Percentiles rank a stretch among this genome's conserved stretches.
Evolutionary conservation across 108 stramenopile species (phyloP).

Genomic region (Nannochloropsis salina): DNA sequence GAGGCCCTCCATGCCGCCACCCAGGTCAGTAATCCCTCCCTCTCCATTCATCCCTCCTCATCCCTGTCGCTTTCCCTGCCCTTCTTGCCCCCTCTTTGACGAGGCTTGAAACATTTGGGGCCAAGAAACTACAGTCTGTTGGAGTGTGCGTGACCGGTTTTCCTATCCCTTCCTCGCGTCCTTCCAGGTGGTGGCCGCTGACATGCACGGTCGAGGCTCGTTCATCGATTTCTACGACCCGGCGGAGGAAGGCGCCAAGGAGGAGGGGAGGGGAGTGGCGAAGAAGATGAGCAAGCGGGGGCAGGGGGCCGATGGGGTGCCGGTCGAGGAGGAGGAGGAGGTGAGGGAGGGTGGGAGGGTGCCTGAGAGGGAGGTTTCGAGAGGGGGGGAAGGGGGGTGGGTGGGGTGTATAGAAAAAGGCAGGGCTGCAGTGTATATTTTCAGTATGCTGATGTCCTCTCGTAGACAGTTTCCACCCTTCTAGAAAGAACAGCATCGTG

Average conservation of each 20-base stretch:
- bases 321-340: not conserved
- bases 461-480: too few species aligned
- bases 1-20: not conserved
- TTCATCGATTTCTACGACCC: constrained; percentile 7
- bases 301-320: not conserved
- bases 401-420: too few species aligned
- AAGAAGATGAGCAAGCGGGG: not conserved
- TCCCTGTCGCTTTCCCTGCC: not conserved
- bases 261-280: not conserved
- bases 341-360: not conserved
- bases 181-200: not conserved
- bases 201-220: not conserved
- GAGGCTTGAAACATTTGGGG: too few species aligned
- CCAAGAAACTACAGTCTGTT: too few species aligned
- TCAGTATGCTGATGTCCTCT: too few species aligned
- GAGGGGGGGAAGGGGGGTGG: not conserved
- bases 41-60: not conserved
- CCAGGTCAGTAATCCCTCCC: not conserved
- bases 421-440: too few species aligned
- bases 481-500: too few species aligned
- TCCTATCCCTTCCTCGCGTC: not conserved
- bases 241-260: not conserved
- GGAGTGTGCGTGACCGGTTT: not conserved
- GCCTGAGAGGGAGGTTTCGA: too few species aligned
- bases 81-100: not conserved